These are phyloP conservation scores for Eimeria sp. DNA, from an alignment of 169 alveolate genomes.

Conservation along the genomic window DNA sequence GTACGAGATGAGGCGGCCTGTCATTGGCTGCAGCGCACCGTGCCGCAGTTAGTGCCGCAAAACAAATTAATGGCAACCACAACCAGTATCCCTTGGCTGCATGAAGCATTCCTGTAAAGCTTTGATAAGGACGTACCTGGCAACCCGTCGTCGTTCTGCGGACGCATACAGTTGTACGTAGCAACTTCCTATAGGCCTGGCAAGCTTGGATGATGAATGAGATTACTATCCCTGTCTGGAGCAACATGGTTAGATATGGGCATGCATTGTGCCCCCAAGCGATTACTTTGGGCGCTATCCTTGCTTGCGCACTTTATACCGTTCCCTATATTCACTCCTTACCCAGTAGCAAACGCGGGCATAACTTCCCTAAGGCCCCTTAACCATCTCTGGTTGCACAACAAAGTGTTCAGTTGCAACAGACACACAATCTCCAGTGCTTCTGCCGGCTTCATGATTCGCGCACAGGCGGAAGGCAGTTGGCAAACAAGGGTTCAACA, in stretches of 20 bases:
- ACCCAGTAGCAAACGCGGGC: background rate
- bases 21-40: too few species aligned
- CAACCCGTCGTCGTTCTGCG: too few species aligned
- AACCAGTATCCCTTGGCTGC: too few species aligned
- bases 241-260: background rate
- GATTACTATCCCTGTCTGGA: background rate
- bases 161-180: too few species aligned
- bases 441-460: background rate
- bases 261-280: background rate
- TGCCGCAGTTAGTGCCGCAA: too few species aligned
- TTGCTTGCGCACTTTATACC: background rate
- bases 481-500: background rate
- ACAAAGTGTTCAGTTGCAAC: background rate
- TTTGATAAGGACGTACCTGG: too few species aligned
- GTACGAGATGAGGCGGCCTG: too few species aligned
- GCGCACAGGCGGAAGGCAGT: background rate
- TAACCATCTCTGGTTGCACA: background rate
- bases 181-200: background rate
- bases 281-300: background rate
- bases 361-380: background rate
- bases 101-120: too few species aligned
- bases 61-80: too few species aligned
- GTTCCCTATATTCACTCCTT: too few species aligned
- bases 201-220: background rate
- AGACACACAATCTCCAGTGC: background rate